These are phyloP conservation scores for Termitomyces sp. DNA, from an alignment of 768 basidiomycete species.

Conservation along the genomic window DNA sequence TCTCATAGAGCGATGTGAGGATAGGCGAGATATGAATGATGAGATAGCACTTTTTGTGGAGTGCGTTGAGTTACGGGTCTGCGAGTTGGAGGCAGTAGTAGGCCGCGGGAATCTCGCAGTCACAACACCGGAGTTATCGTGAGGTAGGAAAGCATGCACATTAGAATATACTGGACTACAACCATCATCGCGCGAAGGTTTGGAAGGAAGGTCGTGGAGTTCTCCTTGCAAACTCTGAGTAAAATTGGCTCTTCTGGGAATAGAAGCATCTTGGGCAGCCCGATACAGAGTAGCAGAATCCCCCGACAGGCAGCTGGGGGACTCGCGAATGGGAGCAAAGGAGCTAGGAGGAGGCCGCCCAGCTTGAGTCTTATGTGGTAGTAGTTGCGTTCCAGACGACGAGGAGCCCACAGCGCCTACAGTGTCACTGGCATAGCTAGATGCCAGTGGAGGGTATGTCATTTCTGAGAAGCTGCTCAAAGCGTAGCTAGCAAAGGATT, in stretches of 20 bases:
- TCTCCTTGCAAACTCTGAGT: slow-evolving; percentile 21
- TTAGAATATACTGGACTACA: slow-evolving; percentile 6
- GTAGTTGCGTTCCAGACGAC: slow-evolving; percentile 9
- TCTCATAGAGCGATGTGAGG: slow-evolving; percentile 37
- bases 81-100: slow-evolving; percentile 13
- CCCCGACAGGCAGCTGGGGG: slow-evolving; percentile 25
- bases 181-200: background rate
- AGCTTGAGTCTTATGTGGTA: slow-evolving; percentile 17
- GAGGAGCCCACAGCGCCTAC: background rate
- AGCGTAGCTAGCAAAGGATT: slow-evolving; percentile 39
- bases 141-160: slow-evolving; percentile 2
- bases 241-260: slow-evolving; percentile 26
- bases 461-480: slow-evolving; percentile 53
- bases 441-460: slow-evolving; percentile 48
- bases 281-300: slow-evolving; percentile 43
- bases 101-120: slow-evolving; percentile 14
- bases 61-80: slow-evolving; percentile 38
- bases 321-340: slow-evolving; percentile 31
- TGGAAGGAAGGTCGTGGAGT: slow-evolving; percentile 18
- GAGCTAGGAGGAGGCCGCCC: slow-evolving; percentile 34
- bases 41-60: slow-evolving; percentile 48
- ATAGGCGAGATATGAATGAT: slow-evolving; percentile 51
- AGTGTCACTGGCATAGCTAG: slow-evolving; percentile 15
- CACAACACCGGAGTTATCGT: background rate
- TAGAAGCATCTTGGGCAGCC: slow-evolving; percentile 23